A percentile compares a stretch with the other conserved stretches of the same genome.
These are phyloP conservation scores for Gigaspora rosea DNA, from an alignment of 192 early-diverging fungal genomes.

Conservation along the genomic window DNA sequence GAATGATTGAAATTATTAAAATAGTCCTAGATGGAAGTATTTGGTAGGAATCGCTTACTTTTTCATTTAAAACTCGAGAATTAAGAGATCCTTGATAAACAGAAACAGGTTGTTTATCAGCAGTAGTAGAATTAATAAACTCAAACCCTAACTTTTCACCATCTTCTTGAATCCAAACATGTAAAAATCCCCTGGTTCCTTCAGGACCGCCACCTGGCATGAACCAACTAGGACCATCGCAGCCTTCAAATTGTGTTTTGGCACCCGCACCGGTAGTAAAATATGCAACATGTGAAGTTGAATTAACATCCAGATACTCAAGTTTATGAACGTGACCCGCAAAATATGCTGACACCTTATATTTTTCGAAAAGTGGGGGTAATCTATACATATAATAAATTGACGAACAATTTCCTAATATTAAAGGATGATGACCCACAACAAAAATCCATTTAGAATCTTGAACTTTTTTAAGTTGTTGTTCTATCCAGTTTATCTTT, in stretches of 20 bases:
- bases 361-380: not conserved
- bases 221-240: not conserved
- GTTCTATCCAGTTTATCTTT: constrained; percentile 22
- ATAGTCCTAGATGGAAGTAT: too few species aligned
- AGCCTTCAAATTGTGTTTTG: not conserved
- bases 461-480: constrained; percentile 8
- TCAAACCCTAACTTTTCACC: not conserved
- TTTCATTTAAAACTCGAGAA: too few species aligned
- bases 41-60: too few species aligned
- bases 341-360: constrained; percentile 13
- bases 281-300: not conserved
- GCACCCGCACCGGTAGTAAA: constrained; percentile 19
- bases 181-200: constrained; percentile 16
- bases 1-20: too few species aligned
- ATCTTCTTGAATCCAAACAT: not conserved
- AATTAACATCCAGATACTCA: not conserved
- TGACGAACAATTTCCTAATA: not conserved
- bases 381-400: not conserved
- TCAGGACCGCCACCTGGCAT: not conserved
- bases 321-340: constrained; percentile 18
- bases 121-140: constrained; percentile 5
- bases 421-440: constrained; percentile 25
- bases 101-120: too few species aligned
- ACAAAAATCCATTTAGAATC: constrained; percentile 29
- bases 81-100: too few species aligned